phyloP scores from a whole-genome alignment of 345 rosid genomes.

The Citrus reticulata region DNA sequence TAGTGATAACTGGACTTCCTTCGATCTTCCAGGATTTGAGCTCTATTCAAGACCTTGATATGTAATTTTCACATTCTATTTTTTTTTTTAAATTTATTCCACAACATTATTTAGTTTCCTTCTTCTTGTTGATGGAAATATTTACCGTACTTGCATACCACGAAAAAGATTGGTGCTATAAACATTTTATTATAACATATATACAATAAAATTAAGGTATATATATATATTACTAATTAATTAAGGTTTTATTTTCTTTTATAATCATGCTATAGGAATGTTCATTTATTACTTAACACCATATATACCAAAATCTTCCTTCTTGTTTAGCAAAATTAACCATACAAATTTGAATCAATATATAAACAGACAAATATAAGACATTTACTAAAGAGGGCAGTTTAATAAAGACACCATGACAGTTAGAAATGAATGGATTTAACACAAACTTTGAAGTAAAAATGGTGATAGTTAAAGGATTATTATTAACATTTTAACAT shows the following conservation, averaged over 20 bases:
- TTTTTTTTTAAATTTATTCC: background rate
- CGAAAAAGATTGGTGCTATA: constrained; percentile 1
- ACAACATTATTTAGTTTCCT: background rate
- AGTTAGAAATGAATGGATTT: no score
- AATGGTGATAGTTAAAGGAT: background rate
- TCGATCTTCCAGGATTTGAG: constrained; percentile 54
- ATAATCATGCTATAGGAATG: background rate
- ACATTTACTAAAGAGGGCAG: no score
- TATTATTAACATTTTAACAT: no score
- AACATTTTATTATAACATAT: background rate
- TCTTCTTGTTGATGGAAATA: background rate
- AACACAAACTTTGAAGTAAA: background rate
- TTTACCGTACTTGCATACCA: background rate
- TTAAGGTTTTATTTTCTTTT: background rate
- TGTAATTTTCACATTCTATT: background rate
- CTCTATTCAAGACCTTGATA: constrained; percentile 34
- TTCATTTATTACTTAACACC: no score
- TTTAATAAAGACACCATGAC: no score
- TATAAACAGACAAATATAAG: no score
- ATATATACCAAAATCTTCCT: no score
- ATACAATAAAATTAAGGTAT: background rate
- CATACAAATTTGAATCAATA: no score
- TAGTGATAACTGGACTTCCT: constrained; percentile 48
- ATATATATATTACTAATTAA: background rate
- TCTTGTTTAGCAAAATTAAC: no score